Conservation (phyloP, 768 basidiomycete species). For the Lactarius pseudohatsudake region DNA sequence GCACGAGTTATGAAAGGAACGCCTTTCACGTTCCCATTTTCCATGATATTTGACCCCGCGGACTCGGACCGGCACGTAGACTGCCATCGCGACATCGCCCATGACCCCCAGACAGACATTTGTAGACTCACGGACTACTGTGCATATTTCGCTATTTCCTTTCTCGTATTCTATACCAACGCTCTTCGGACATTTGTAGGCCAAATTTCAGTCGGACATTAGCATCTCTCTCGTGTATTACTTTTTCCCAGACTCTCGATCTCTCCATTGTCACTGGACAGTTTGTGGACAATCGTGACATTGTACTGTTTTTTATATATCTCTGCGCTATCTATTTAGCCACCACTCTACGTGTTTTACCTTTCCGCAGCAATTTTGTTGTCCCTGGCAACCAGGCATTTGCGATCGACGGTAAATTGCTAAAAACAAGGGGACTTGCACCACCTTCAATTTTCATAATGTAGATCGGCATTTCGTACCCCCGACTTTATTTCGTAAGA, state of each 20-base stretch:
- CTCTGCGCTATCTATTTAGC: constrained; percentile 10
- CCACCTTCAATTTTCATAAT: not conserved
- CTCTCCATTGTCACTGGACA: constrained; percentile 12
- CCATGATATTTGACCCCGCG: constrained; percentile 13
- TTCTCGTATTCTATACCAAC: constrained; percentile 11
- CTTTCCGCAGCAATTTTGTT: not conserved
- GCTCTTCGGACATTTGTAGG: constrained; percentile 24
- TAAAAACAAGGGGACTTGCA: not conserved
- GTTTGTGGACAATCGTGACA: constrained; percentile 19
- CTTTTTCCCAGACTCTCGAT: not conserved
- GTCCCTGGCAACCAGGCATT: not conserved
- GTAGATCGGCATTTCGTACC: not conserved
- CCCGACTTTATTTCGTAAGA: too few species aligned
- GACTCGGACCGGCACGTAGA: constrained; percentile 19
- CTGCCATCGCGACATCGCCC: constrained; percentile 2
- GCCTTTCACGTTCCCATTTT: not conserved
- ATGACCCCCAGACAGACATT: constrained; percentile 18
- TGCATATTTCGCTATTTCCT: constrained; percentile 18
- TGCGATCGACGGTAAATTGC: constrained; percentile 15
- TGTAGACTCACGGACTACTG: constrained; percentile 27
- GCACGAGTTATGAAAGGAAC: constrained; percentile 9
- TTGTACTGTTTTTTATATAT: constrained; percentile 16
- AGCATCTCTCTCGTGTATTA: constrained; percentile 15
- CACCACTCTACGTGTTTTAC: constrained; percentile 1
- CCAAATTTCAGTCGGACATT: constrained; percentile 17